Conservation (phyloP, 1,284 basidiomycete species). For the Cryptococcus sp. region DNA sequence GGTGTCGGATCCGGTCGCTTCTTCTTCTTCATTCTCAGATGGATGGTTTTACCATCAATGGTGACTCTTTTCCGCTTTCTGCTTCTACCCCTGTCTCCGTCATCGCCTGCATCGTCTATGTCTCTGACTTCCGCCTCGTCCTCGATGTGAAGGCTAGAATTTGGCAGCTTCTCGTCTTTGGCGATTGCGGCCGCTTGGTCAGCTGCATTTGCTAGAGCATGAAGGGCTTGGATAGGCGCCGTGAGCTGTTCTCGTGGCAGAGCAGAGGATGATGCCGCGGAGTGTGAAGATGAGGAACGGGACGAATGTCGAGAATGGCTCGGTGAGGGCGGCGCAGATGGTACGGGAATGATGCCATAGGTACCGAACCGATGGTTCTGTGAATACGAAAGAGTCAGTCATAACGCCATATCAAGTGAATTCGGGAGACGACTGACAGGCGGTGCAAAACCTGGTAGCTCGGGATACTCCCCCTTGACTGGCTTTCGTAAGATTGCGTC, state of each 20-base stretch:
- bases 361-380: slow-evolving; percentile 86
- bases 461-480: slow-evolving; percentile 63
- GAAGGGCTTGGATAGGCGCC: slow-evolving; percentile 88
- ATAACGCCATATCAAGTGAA: too few species aligned
- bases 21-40: slow-evolving; percentile 74
- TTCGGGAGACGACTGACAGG: slow-evolving; percentile 60
- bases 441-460: slow-evolving; percentile 83
- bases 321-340: slow-evolving; percentile 67
- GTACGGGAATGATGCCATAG: slow-evolving; percentile 69
- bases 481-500: neutral
- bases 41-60: slow-evolving; percentile 35
- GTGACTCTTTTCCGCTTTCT: slow-evolving; percentile 41
- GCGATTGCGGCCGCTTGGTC: slow-evolving; percentile 71
- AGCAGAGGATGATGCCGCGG: slow-evolving; percentile 71
- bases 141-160: neutral
- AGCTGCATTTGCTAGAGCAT: slow-evolving; percentile 88
- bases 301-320: slow-evolving; percentile 36
- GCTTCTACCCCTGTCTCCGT: slow-evolving; percentile 21
- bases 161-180: slow-evolving; percentile 8
- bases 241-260: slow-evolving; percentile 76
- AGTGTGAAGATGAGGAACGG: slow-evolving; percentile 69
- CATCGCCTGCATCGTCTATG: slow-evolving; percentile 5
- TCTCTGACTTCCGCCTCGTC: slow-evolving; percentile 9
- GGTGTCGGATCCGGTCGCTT: slow-evolving; percentile 84
- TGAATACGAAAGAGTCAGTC: slow-evolving; percentile 9